Conservation (phyloP, 225 moss, liverwort and hornwort genomes). For the Thuidium tamariscinum region DNA sequence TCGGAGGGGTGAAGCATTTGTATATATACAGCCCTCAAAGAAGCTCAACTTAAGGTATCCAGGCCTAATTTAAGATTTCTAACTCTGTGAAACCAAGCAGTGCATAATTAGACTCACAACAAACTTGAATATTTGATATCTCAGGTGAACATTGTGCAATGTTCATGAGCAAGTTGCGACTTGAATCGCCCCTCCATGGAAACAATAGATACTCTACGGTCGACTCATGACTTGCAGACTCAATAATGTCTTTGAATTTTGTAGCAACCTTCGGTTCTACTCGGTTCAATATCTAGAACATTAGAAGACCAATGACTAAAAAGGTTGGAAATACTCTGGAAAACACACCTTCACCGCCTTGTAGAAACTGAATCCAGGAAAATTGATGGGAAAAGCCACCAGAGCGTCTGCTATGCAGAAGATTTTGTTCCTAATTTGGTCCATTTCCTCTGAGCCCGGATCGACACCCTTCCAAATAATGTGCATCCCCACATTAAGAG, state of each 20-base stretch:
- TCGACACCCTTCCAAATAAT: neutral
- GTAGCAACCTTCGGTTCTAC: neutral
- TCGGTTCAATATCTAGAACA: neutral
- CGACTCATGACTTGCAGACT: too few species aligned
- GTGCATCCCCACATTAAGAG: neutral
- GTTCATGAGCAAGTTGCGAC: too few species aligned
- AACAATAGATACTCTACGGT: too few species aligned
- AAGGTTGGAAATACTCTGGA: neutral
- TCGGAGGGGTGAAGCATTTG: neutral
- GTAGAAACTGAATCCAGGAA: neutral
- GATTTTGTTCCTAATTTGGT: neutral
- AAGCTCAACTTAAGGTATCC: neutral
- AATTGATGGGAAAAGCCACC: neutral
- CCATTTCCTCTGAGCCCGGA: neutral
- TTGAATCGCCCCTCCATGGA: too few species aligned
- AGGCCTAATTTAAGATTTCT: neutral
- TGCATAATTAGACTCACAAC: too few species aligned
- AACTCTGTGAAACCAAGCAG: neutral
- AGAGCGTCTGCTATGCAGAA: neutral
- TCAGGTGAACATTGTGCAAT: too few species aligned
- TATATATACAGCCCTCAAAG: neutral
- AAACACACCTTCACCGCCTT: neutral
- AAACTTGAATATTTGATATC: too few species aligned
- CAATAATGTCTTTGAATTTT: too few species aligned
- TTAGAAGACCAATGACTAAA: neutral